Evolutionary conservation across 768 basidiomycete genomes (phyloP).

Genomic region (Serendipita sp.): DNA sequence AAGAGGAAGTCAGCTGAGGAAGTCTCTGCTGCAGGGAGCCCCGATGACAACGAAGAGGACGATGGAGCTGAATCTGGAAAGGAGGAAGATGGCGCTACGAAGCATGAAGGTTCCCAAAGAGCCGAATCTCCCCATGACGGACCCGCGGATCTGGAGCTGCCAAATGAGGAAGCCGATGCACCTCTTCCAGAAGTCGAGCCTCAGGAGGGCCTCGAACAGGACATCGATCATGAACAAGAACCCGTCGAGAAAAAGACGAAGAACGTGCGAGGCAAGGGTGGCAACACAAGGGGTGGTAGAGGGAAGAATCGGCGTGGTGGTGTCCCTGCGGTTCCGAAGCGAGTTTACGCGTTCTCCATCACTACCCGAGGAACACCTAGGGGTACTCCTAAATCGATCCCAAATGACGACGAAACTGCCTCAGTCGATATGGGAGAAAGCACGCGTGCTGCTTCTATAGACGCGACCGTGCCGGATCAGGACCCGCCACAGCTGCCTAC

Average conservation of each 20-base stretch:
- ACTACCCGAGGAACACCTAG: slow-evolving; percentile 2
- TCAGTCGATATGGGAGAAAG: neutral
- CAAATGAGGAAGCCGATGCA: neutral
- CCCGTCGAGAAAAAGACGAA: neutral
- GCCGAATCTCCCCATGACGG: neutral
- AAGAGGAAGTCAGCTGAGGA: neutral
- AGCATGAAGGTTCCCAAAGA: neutral
- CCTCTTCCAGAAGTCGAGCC: neutral
- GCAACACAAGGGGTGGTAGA: neutral
- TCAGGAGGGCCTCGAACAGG: neutral
- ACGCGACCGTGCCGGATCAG: neutral
- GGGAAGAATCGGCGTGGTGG: neutral
- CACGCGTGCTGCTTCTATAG: neutral
- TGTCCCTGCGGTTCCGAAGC: neutral
- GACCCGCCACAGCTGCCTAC: neutral
- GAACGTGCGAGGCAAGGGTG: neutral
- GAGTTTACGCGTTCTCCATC: neutral
- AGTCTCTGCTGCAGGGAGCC: neutral
- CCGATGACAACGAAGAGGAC: neutral
- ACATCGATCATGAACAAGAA: neutral
- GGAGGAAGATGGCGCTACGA: neutral
- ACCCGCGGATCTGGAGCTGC: neutral
- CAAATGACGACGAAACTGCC: neutral
- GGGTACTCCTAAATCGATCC: neutral
- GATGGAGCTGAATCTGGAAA: neutral